Conservation (phyloP, 129 eudicot genomes). For the Helianthus tuberosus region DNA sequence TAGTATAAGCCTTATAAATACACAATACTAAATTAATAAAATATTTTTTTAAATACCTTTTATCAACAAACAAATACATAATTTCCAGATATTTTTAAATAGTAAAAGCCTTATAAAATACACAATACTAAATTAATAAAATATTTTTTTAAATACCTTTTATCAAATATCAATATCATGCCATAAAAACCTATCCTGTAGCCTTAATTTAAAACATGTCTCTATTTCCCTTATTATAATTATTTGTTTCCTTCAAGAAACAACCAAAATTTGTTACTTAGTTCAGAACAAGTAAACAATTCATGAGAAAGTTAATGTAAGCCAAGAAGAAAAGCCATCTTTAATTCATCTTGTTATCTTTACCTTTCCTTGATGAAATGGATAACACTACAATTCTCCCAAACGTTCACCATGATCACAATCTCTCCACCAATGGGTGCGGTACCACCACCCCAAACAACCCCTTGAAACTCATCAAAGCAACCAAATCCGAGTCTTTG, state of each 20-base stretch:
- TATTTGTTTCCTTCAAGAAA: conserved; percentile 1
- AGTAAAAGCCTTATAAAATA: no score
- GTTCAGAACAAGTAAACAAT: neutral
- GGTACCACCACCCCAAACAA: neutral
- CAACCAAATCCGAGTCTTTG: conserved; percentile 8
- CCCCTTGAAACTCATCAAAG: conserved; percentile 1
- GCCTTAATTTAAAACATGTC: neutral
- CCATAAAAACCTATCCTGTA: neutral
- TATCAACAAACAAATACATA: neutral
- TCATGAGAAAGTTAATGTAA: neutral
- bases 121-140: neutral
- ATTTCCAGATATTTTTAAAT: no score
- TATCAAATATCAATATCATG: neutral
- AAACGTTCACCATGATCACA: conserved; percentile 12
- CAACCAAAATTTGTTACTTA: neutral
- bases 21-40: neutral
- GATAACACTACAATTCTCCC: conserved; percentile 12
- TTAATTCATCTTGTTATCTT: conserved; percentile 22
- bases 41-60: neutral
- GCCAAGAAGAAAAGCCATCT: conserved; percentile 29
- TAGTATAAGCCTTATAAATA: no score
- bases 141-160: neutral
- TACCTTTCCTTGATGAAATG: conserved; percentile 36
- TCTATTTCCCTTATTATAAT: neutral
- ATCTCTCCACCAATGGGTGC: neutral